Evolutionary conservation across 768 basidiomycete species (phyloP).

Genomic region (Termitomyces eurrhizus): DNA sequence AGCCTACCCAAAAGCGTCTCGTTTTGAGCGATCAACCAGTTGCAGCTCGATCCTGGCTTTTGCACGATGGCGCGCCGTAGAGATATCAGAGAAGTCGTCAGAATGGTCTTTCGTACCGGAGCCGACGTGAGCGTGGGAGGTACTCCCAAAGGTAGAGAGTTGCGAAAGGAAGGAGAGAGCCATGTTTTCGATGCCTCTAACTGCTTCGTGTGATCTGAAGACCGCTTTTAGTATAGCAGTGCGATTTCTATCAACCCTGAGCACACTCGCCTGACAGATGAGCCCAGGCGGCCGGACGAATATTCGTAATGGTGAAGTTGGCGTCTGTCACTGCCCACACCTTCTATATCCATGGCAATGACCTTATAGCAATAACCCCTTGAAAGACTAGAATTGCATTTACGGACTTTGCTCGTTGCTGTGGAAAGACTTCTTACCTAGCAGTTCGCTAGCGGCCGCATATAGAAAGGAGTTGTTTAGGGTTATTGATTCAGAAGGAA

Average conservation of each 20-base stretch:
- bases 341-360: background rate
- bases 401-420: background rate
- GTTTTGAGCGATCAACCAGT: conserved; percentile 32
- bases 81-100: conserved; percentile 7
- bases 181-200: conserved; percentile 31
- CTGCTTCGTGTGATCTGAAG: conserved; percentile 12
- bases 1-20: conserved; percentile 22
- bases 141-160: conserved; percentile 22
- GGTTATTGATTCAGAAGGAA: conserved; percentile 1
- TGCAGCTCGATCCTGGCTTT: conserved; percentile 28
- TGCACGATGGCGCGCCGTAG: conserved; percentile 9
- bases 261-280: background rate
- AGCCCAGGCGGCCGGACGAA: background rate
- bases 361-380: background rate
- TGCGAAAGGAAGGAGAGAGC: conserved; percentile 33
- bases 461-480: background rate
- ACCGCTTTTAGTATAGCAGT: background rate
- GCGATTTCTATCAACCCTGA: background rate
- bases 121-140: conserved; percentile 3
- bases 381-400: background rate
- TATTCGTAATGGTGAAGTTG: background rate
- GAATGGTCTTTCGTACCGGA: conserved; percentile 9
- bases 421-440: background rate
- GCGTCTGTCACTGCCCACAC: background rate
- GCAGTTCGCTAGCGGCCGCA: background rate